Base-by-base conservation (phyloP, 148 eudicot species). In the Rhododendron vialii region DNA sequence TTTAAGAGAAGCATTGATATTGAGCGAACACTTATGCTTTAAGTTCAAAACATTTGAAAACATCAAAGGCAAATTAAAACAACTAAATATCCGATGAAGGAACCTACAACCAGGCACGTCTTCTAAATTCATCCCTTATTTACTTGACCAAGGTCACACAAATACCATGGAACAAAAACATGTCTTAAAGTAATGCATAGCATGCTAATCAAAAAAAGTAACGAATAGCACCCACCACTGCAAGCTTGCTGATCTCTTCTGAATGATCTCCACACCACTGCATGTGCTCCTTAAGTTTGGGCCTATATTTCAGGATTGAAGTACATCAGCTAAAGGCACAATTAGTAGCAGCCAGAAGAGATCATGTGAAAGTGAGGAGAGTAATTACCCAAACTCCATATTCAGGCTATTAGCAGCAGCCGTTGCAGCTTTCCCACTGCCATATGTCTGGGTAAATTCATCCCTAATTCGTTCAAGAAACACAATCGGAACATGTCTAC, bases 401-500 rank as follows among this genome's bases (percentile, higher is more conserved):
- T 92, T 93, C 69, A 95, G 87, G 88, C 98, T 92, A 65, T 93
- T 89, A 43, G 94, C 92, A 88, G 89, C 89, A 89, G 92, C 98
- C 30, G 94, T 91, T 71, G 93, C 91, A 76, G 96, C 98, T 90
- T 93, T 95, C 15, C 93, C 95, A 18, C 95, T 95, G 13, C 92
- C 90, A 78, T 95, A 95, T 91, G 85, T 93, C 92, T 93, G 93
- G 89, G 87, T 90, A 84, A 95, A 95, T 26, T 95, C 98, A 22
- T 94, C 98, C 89, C 92, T 95, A 30, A 91, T 85, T 82, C 93
- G 87, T 87, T 93, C 96, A 7, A 95, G 92, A 84, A 89, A 94
- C 61, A 94, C 96, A 82, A 95, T 94, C 2, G 95, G 96, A 65
- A 93, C 73, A 87, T 95, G 96, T 43, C 98, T 86, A 26, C 98